phyloP scores from a whole-genome alignment of 1,139 yeast genomes.

The Blastobotrys proliferans region DNA sequence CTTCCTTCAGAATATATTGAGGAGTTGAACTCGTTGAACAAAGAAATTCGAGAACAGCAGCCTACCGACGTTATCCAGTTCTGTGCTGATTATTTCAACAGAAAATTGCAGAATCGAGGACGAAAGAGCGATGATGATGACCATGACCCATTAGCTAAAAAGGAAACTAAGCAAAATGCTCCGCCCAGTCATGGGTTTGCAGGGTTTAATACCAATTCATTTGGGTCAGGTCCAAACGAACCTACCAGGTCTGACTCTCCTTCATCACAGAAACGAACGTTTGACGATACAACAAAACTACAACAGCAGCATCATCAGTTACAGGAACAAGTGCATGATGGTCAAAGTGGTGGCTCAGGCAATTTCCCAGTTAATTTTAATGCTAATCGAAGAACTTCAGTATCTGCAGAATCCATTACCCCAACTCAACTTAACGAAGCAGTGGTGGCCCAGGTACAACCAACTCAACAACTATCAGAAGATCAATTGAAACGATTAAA shows the following conservation, averaged over 20 bases:
- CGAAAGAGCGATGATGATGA: neutral
- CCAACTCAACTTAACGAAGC: slow-evolving; percentile 20
- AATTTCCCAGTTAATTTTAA: slow-evolving; percentile 43
- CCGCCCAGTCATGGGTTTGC: slow-evolving; percentile 2
- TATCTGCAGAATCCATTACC: slow-evolving; percentile 60
- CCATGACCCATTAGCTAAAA: slow-evolving; percentile 1
- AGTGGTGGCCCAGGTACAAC: slow-evolving; percentile 6
- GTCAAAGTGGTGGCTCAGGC: neutral
- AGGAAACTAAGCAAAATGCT: neutral
- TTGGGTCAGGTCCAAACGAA: too few relatives aligned
- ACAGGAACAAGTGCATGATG: neutral
- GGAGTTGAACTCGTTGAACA: slow-evolving; percentile 61
- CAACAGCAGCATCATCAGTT: neutral
- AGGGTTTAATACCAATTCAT: slow-evolving; percentile 14
- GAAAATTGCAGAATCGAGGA: slow-evolving; percentile 51
- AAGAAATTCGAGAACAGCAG: slow-evolving; percentile 55
- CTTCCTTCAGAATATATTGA: slow-evolving; percentile 41
- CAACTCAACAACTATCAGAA: slow-evolving; percentile 27
- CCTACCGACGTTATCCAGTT: slow-evolving; percentile 71
- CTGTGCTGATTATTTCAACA: slow-evolving; percentile 66
- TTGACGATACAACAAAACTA: slow-evolving; percentile 1
- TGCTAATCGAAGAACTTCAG: slow-evolving; percentile 82
- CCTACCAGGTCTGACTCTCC: too few relatives aligned
- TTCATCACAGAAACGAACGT: too few relatives aligned
- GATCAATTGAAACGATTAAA: slow-evolving; percentile 67